Evolutionary conservation across 2,329 filamentous ascomycete genomes (phyloP).

Genomic region (Aspergillus sp.): DNA sequence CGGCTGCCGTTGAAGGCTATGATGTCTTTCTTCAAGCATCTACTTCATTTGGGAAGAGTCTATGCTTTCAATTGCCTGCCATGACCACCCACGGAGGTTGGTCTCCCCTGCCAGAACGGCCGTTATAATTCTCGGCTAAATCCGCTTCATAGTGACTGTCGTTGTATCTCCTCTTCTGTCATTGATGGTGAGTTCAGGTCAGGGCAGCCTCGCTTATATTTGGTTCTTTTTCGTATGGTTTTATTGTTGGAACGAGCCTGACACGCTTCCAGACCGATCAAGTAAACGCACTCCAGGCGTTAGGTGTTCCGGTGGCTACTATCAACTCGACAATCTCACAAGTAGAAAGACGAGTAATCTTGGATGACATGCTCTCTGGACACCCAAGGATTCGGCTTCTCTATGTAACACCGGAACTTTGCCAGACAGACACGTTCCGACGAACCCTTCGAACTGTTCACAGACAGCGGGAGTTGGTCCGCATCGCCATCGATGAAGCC

Average conservation of each 20-base stretch:
- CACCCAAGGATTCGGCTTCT: constrained; percentile 81
- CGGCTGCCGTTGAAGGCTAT: constrained; percentile 73
- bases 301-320: constrained; percentile 76
- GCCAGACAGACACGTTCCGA: constrained; percentile 74
- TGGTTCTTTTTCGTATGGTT: neutral
- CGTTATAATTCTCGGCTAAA: neutral
- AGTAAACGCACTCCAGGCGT: constrained; percentile 72
- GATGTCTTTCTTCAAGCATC: constrained; percentile 91
- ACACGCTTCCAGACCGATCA: constrained; percentile 71
- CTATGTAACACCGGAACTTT: constrained; percentile 92
- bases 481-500: constrained; percentile 89
- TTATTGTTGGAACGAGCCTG: neutral
- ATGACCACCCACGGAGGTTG: constrained; percentile 81
- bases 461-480: constrained; percentile 77
- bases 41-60: constrained; percentile 77
- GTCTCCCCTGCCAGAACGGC: constrained; percentile 33
- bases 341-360: constrained; percentile 65
- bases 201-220: neutral
- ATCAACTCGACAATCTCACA: constrained; percentile 80
- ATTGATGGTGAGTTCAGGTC: constrained; percentile 67
- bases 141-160: constrained; percentile 66
- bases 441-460: constrained; percentile 71
- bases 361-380: constrained; percentile 80
- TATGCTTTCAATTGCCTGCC: constrained; percentile 90
- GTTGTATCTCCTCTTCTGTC: constrained; percentile 87